Conservation (phyloP, 805 yeast species). For the Diddensiella transvaalensis region DNA sequence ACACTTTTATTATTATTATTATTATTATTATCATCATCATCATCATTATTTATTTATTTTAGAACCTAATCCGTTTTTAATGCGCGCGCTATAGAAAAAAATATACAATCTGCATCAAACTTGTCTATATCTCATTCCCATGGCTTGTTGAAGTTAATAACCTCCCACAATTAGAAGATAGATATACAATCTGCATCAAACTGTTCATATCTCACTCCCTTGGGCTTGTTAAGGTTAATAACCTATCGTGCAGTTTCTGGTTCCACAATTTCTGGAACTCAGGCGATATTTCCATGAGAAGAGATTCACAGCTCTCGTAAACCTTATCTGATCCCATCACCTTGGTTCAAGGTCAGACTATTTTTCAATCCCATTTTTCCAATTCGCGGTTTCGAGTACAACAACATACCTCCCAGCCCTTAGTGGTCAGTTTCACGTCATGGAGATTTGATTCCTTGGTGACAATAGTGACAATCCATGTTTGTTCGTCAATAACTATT, state of each 20-base stretch:
- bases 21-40: neutral
- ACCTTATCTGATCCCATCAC: neutral
- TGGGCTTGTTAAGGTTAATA: neutral
- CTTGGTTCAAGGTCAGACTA: neutral
- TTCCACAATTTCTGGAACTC: conserved; percentile 24
- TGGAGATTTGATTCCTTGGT: conserved; percentile 21
- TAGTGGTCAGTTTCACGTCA: conserved; percentile 8
- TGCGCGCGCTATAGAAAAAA: neutral
- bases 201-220: neutral
- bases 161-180: too few relatives aligned
- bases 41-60: neutral
- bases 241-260: conserved; percentile 11
- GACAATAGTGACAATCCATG: conserved; percentile 5
- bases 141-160: too few relatives aligned
- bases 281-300: conserved; percentile 29
- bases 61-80: neutral
- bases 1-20: neutral
- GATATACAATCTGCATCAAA: neutral
- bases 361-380: neutral
- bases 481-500: neutral
- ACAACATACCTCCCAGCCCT: conserved; percentile 13
- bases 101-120: too few relatives aligned
- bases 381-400: neutral
- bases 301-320: conserved; percentile 33
- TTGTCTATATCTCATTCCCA: too few relatives aligned